Evolutionary conservation across 495 filamentous ascomycete genomes (phyloP).

Genomic region (Aspergillus campestris): DNA sequence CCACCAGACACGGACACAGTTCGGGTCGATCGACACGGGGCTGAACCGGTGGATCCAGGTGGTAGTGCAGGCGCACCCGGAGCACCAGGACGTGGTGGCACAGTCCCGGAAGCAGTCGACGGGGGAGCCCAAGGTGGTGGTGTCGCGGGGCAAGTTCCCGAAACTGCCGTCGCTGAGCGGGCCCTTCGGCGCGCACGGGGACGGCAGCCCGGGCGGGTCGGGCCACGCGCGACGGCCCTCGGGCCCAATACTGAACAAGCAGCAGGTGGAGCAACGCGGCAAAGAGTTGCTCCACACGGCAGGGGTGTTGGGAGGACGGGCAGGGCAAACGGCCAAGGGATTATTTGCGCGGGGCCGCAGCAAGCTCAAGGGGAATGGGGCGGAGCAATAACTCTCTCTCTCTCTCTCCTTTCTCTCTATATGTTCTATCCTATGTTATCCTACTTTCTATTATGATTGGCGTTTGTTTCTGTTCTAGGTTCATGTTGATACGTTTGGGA

Average conservation of each 20-base stretch:
- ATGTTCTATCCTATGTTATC: conserved; percentile 1
- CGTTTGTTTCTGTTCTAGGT: conserved; percentile 4
- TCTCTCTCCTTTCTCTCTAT: conserved; percentile 30
- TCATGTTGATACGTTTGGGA: conserved; percentile 1
- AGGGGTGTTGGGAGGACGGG: conserved; percentile 60
- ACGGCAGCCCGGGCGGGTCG: conserved; percentile 28
- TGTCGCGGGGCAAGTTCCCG: conserved; percentile 39
- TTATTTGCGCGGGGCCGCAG: conserved; percentile 79
- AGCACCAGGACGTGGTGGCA: conserved; percentile 39
- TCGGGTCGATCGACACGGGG: conserved; percentile 63
- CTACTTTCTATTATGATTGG: background rate
- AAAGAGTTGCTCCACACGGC: conserved; percentile 81
- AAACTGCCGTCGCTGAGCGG: conserved; percentile 32
- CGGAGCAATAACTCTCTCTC: conserved; percentile 73
- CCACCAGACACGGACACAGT: conserved; percentile 59
- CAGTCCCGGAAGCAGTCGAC: conserved; percentile 24
- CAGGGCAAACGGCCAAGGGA: conserved; percentile 71
- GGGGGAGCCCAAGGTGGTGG: conserved; percentile 21
- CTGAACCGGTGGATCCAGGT: conserved; percentile 62
- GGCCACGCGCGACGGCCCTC: conserved; percentile 30
- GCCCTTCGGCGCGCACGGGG: conserved; percentile 33
- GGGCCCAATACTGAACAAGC: conserved; percentile 32
- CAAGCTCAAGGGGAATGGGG: conserved; percentile 58
- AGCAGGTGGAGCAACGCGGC: conserved; percentile 58
- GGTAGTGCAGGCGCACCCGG: conserved; percentile 41